phyloP scores from a whole-genome alignment of 805 yeast species.

The Candida germanica region DNA sequence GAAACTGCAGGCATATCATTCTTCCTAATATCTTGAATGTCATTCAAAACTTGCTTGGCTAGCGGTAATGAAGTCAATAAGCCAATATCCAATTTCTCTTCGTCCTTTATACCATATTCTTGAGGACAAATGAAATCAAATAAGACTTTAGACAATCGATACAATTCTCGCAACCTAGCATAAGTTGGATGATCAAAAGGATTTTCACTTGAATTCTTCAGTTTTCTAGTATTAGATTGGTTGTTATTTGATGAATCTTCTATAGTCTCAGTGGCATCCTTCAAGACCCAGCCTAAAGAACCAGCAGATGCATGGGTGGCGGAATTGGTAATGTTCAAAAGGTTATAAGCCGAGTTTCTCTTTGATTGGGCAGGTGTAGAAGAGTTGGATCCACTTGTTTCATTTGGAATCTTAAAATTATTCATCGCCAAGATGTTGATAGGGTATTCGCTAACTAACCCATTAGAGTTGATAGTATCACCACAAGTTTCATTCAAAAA shows the following conservation, averaged over 20 bases:
- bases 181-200: constrained; percentile 77
- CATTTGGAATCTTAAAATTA: constrained; percentile 61
- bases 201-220: constrained; percentile 16
- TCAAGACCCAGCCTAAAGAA: constrained; percentile 70
- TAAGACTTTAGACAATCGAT: constrained; percentile 83
- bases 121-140: constrained; percentile 98
- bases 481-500: constrained; percentile 41
- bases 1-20: constrained; percentile 81
- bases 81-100: constrained; percentile 95
- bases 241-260: constrained; percentile 17
- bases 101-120: constrained; percentile 95
- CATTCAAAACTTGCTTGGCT: constrained; percentile 80
- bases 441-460: constrained; percentile 68
- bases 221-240: constrained; percentile 17
- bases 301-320: constrained; percentile 48
- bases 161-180: constrained; percentile 80
- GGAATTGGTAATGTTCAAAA: constrained; percentile 17
- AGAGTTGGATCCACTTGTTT: constrained; percentile 18
- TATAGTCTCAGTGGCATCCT: constrained; percentile 31
- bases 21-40: constrained; percentile 74
- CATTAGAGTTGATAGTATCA: constrained; percentile 45
- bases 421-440: constrained; percentile 74
- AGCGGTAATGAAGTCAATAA: constrained; percentile 89
- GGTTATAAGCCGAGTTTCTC: constrained; percentile 21
- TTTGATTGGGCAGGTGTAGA: constrained; percentile 20